Base-by-base conservation (phyloP, 1,284 basidiomycete genomes). In the Ustilago sp. region DNA sequence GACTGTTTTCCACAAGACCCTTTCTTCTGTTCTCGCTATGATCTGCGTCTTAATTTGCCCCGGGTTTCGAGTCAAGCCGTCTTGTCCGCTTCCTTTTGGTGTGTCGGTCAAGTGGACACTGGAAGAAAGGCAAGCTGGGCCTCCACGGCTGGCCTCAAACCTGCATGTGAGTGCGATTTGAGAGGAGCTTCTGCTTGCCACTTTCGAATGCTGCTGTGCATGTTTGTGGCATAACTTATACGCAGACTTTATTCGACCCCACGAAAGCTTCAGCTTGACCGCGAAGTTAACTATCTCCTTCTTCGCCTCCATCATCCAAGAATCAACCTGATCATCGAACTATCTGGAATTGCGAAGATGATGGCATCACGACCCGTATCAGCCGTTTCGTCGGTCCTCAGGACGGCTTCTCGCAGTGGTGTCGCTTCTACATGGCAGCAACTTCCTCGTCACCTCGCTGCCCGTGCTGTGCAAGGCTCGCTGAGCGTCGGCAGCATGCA, bases 311-410 rank as follows among this genome's bases (percentile, higher is more conserved):
- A 68, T 43, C 64, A 54, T 56, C 53, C 32, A 6, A 41, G 23
- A n/a, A 36, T 38, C 52, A 28, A 11, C 31, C 19, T 13, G 45
- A 11, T 28, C 35, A 28, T 34, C 32, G 53, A 43, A 4, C 31
- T 32, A 13, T 19, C 63, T n/a, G 19, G 8, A 15, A 12, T 57
- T 50, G 23, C 45, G 15, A 53, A 19, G 15, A 73, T 73, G 65
- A 41, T 73, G 64, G 58, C 70, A 53, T 56, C 65, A 50, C 61
- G 70, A 51, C 19, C 65, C 32, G 53, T 63, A 41, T 39, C 70
- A 45, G 50, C 61, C 39, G 65, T 65, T 36, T 73, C 65, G 41
- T 48, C 62, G 38, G 61, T 59, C 48, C n/a, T 73, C 1, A 68
- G 70, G 50, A 61, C 51, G n/a, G 64, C 65, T n/a, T 38, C 54